Base-by-base conservation (phyloP, 768 basidiomycete species). In the Lactarius tabidus region DNA sequence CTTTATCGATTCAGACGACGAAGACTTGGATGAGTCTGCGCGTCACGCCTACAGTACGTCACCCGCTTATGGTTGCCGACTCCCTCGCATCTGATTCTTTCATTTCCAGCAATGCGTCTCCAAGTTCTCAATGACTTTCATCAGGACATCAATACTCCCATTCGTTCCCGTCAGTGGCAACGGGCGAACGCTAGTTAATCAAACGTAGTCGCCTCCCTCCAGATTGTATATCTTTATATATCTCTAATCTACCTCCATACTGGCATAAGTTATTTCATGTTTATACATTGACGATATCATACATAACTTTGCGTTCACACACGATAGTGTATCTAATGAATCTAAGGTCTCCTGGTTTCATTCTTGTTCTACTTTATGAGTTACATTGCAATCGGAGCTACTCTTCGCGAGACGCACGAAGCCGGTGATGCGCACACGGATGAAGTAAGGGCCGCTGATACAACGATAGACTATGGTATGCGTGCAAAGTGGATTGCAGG, bases 1-100 rank as follows among this genome's bases (percentile, higher is more conserved):
- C n/a, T 77, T 91, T 33, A 75, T 80, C 57, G 89, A 91, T 74
- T 91, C 90, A 33, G 90, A 91, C 65, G 88, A 89, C 51, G 88
- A 89, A 71, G 75, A 77, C 56, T 80, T 78, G 17, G 88, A 91
- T 70, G 87, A 88, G 70, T 78, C 88, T 69, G 77, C 82, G 39
- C 82, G 85, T 36, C 76, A 82, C 55, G 90, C 91, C 70, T 90
- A 89, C 70, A 75, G 90, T 90, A 66, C 60, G 84, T 64, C 52
- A 54, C 51, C 23, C 61, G 39, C 26, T 29, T 48, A 18, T 28
- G 31, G 57, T 38, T 12, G 33, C 33, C 8, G 29, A n/a, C 56
- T 12, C 17, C 23, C 33, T 23, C 38, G 14, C 59, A n/a, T 60
- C 51, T 58, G 31, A 57, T 48, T 26, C 38, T 9, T 41, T 20